Evolutionary conservation across 1,284 basidiomycete genomes (phyloP), one percentile per base, ranked within the genome.

Genomic region (Cutaneotrichosporon sp.): DNA sequence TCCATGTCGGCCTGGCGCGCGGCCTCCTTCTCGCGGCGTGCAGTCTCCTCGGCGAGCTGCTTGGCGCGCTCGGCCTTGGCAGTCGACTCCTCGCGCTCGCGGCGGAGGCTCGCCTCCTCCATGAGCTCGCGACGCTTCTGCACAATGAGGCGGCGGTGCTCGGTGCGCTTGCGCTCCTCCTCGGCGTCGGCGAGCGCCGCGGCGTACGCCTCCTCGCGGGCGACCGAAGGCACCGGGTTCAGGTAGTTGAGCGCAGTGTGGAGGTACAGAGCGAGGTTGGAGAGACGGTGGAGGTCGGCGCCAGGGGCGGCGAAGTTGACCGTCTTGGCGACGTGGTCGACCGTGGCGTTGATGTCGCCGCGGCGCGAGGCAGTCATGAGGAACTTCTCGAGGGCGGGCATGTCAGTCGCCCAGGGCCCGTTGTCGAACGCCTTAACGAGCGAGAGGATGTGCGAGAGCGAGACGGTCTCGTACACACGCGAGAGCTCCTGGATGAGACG

Each of bases 401-500:
- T 85, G 67, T 88, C 87, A 62, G 82, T 77, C n/a, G 73, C 77
- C 74, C 78, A 81, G n/a, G 85, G 83, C 30, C 85, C 84, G 66
- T 77, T 77, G 56, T 86, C 85, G 56, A 95, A 85, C 1, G 92
- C 90, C 21, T 84, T 84, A 67, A 91, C 88, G 68, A 97, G 87
- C 38, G 87, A 84, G 60, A 91, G 85, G 50, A 97, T 83, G 71
- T 88, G 88, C 65, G 82, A 82, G 65, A 96, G 87, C 73, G 89
- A 90, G 83, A 99, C 89, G 11, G 90, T 89, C 57, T 90, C 90
- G 82, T 99, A 98, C 21, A 99, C 91, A 78, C 98, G 91, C 8
- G 92, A 90, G 61, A 98, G 88, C 81, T 97, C 92, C 62, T 89
- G 89, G 72, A 99, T 89, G n/a, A 99, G 86, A 42, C 94, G 90